Conservation (phyloP, 495 filamentous ascomycete species). For the Xylaria cubensis region DNA sequence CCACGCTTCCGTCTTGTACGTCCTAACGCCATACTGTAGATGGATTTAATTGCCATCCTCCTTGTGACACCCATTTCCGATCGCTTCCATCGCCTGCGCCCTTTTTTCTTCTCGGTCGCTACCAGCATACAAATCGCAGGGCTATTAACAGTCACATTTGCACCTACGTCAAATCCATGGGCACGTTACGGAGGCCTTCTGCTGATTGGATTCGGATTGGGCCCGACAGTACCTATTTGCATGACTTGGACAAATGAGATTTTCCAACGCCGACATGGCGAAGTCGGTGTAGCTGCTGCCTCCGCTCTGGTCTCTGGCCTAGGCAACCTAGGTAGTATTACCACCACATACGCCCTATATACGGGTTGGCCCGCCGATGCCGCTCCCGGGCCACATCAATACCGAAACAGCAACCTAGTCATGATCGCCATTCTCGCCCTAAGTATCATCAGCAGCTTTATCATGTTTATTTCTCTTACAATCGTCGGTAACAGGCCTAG, state of each 20-base stretch:
- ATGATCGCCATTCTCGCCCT: slow-evolving; percentile 86
- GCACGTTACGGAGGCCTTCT: slow-evolving; percentile 87
- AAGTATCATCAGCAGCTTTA: slow-evolving; percentile 73
- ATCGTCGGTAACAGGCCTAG: slow-evolving; percentile 64
- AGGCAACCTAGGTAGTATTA: slow-evolving; percentile 83
- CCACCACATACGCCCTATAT: slow-evolving; percentile 89
- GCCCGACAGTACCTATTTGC: slow-evolving; percentile 87
- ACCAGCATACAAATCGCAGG: slow-evolving; percentile 82
- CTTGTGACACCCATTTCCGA: slow-evolving; percentile 85
- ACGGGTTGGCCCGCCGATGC: slow-evolving; percentile 82
- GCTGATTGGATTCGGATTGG: slow-evolving; percentile 88
- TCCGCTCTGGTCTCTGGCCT: slow-evolving; percentile 84
- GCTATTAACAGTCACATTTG: slow-evolving; percentile 80
- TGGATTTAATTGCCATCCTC: slow-evolving; percentile 88
- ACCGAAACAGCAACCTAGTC: slow-evolving; percentile 80
- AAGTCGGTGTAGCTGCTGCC: slow-evolving; percentile 91
- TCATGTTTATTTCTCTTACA: slow-evolving; percentile 71
- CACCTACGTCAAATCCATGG: slow-evolving; percentile 72
- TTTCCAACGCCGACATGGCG: slow-evolving; percentile 87
- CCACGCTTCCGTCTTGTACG: neutral
- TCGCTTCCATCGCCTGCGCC: slow-evolving; percentile 81
- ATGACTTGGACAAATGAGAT: slow-evolving; percentile 95
- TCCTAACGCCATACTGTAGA: slow-evolving; percentile 48
- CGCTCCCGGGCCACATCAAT: slow-evolving; percentile 69
- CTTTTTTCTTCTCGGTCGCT: slow-evolving; percentile 80